Evolutionary conservation across 129 eudicot species (phyloP).

Genomic region (Cynara cardunculus): DNA sequence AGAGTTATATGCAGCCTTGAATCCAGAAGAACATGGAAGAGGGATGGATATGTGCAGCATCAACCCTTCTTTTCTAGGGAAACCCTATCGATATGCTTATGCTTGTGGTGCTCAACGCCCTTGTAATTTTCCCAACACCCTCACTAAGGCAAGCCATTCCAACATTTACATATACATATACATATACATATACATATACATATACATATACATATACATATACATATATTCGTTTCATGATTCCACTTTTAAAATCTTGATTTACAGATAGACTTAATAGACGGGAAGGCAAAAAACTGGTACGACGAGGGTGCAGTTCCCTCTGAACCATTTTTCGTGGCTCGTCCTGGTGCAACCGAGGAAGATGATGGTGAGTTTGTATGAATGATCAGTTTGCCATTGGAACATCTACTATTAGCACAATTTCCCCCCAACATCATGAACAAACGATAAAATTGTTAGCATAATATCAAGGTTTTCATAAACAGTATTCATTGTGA

Average conservation of each 20-base stretch:
- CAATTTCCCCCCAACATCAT: neutral
- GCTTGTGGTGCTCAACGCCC: constrained; percentile 96
- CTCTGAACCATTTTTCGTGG: constrained; percentile 88
- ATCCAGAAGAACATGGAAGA: constrained; percentile 90
- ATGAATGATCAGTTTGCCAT: neutral
- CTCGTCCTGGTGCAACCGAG: constrained; percentile 85
- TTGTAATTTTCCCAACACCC: constrained; percentile 94
- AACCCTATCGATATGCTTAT: constrained; percentile 81
- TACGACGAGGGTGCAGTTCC: constrained; percentile 79
- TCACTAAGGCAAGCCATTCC: constrained; percentile 61
- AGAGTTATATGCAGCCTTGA: constrained; percentile 70
- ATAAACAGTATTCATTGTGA: neutral
- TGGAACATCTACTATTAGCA: neutral
- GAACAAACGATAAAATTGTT: neutral
- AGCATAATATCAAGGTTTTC: neutral
- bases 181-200: too few relatives aligned
- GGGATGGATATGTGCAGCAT: constrained; percentile 98
- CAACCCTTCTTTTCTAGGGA: constrained; percentile 71
- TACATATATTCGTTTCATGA: neutral
- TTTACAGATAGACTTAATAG: constrained; percentile 64
- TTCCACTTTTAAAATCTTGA: neutral
- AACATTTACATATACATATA: too few relatives aligned
- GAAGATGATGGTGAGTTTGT: constrained; percentile 83
- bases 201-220: too few relatives aligned
- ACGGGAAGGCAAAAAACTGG: constrained; percentile 87